A percentile compares a stretch with the other conserved stretches of the same genome.
phyloP scores from a whole-genome alignment of 805 yeast species.

The Wickerhamiella domercqiae region DNA sequence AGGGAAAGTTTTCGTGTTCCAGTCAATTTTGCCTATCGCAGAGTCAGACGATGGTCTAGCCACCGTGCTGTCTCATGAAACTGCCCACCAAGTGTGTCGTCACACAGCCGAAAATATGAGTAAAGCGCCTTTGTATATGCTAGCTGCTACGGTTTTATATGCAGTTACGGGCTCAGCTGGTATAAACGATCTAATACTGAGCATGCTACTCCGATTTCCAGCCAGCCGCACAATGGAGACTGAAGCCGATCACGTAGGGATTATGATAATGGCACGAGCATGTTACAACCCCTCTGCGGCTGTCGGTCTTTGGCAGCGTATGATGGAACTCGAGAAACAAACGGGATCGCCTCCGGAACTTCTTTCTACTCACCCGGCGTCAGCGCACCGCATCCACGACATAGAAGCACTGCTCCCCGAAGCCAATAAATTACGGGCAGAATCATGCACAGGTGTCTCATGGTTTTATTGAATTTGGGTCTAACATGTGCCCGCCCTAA shows the following conservation, averaged over 20 bases:
- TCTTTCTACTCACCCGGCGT: constrained; percentile 81
- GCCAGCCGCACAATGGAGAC: constrained; percentile 87
- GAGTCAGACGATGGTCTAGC: constrained; percentile 80
- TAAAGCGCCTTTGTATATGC: constrained; percentile 53
- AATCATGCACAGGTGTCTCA: constrained; percentile 7
- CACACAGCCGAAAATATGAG: constrained; percentile 79
- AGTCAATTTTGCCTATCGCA: constrained; percentile 64
- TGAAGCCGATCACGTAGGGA: constrained; percentile 91
- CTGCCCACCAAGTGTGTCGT: constrained; percentile 86
- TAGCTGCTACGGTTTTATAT: constrained; percentile 38
- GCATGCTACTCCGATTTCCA: constrained; percentile 55
- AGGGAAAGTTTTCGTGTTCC: constrained; percentile 85
- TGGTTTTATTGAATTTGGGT: background rate
- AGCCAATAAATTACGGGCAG: constrained; percentile 14
- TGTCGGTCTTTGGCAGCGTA: constrained; percentile 65
- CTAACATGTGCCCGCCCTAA: no score
- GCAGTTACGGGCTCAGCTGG: constrained; percentile 44
- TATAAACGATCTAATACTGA: constrained; percentile 37
- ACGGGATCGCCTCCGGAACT: constrained; percentile 38
- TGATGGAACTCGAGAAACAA: constrained; percentile 38
- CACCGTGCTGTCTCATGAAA: constrained; percentile 86
- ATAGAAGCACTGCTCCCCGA: constrained; percentile 49
- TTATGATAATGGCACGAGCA: constrained; percentile 79
- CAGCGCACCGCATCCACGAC: constrained; percentile 51
- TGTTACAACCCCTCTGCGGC: constrained; percentile 73